Evolutionary conservation across 768 basidiomycete genomes (phyloP).

Genomic region (Pleurotus cornucopiae): DNA sequence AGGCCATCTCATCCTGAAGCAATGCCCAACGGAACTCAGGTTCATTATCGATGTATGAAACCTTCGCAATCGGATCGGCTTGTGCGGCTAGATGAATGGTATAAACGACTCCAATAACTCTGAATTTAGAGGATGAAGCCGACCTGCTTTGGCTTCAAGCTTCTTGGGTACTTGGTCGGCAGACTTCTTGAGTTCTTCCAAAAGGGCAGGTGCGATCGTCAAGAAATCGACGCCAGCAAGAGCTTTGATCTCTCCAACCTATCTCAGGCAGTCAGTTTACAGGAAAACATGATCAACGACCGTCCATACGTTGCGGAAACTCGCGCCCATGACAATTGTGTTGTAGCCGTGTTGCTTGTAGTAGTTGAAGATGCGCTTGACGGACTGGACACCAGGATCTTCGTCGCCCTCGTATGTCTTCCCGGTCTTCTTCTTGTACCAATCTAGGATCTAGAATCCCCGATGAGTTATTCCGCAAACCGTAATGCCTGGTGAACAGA

Average conservation of each 20-base stretch:
- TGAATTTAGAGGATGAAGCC: constrained; percentile 15
- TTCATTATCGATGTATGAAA: constrained; percentile 86
- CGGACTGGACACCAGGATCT: constrained; percentile 94
- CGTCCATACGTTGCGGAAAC: constrained; percentile 89
- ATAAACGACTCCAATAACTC: neutral
- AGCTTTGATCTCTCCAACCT: constrained; percentile 90
- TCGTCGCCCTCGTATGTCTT: constrained; percentile 86
- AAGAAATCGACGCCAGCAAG: constrained; percentile 97
- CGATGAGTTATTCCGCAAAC: neutral
- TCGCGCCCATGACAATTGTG: constrained; percentile 99
- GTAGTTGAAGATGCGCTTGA: constrained; percentile 97
- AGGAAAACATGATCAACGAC: neutral
- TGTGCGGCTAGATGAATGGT: constrained; percentile 36
- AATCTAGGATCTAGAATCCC: constrained; percentile 81
- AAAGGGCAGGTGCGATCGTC: constrained; percentile 87
- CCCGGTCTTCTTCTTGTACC: constrained; percentile 92
- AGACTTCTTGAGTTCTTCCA: constrained; percentile 90
- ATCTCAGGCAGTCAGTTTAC: constrained; percentile 9
- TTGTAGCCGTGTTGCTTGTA: constrained; percentile 99
- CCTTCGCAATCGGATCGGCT: constrained; percentile 68
- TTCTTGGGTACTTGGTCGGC: constrained; percentile 76
- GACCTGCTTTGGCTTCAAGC: constrained; percentile 65
- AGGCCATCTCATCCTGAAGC: constrained; percentile 94
- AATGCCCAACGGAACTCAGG: constrained; percentile 94
- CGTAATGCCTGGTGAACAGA: constrained; percentile 14